These are phyloP conservation scores for Takakia lepidozioides DNA, from an alignment of 225 moss, liverwort and hornwort species.

Conservation along the genomic window DNA sequence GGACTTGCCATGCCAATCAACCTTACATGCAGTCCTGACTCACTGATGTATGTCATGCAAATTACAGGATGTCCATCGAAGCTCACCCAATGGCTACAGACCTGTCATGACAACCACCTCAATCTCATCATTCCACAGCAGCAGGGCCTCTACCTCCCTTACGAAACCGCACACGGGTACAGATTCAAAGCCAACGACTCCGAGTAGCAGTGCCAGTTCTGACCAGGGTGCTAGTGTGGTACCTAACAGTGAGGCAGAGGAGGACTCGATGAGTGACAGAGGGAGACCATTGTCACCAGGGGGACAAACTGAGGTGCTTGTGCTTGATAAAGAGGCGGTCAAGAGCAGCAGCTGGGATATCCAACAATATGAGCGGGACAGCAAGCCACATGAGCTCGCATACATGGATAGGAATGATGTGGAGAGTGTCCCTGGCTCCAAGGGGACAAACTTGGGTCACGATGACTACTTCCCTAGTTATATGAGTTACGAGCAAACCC, in stretches of 20 bases:
- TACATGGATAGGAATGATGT: too few relatives aligned
- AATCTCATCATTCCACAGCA: conserved; percentile 51
- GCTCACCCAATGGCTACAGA: conserved; percentile 36
- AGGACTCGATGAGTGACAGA: conserved; percentile 30
- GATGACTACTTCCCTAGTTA: too few relatives aligned
- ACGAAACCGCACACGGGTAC: too few relatives aligned
- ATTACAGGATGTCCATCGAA: conserved; percentile 36
- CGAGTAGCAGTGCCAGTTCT: conserved; percentile 49
- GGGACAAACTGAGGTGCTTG: conserved; percentile 24
- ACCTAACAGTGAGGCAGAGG: conserved; percentile 36
- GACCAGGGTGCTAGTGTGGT: conserved; percentile 42
- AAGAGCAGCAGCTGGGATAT: conserved; percentile 17
- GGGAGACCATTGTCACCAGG: conserved; percentile 12
- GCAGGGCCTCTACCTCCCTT: conserved; percentile 31
- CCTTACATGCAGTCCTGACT: too few relatives aligned
- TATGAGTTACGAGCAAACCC: too few relatives aligned
- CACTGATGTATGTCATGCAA: too few relatives aligned
- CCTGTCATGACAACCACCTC: conserved; percentile 41
- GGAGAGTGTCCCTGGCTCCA: conserved; percentile 3
- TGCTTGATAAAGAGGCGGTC: conserved; percentile 18
- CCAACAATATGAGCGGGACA: conserved; percentile 5
- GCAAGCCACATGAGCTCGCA: too few relatives aligned
- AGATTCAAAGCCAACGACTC: conserved; percentile 39
- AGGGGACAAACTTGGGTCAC: conserved; percentile 18
- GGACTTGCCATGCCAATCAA: too few relatives aligned